Conservation (phyloP, 2,329 filamentous ascomycete species). For the Dichotomopilus funicola region DNA sequence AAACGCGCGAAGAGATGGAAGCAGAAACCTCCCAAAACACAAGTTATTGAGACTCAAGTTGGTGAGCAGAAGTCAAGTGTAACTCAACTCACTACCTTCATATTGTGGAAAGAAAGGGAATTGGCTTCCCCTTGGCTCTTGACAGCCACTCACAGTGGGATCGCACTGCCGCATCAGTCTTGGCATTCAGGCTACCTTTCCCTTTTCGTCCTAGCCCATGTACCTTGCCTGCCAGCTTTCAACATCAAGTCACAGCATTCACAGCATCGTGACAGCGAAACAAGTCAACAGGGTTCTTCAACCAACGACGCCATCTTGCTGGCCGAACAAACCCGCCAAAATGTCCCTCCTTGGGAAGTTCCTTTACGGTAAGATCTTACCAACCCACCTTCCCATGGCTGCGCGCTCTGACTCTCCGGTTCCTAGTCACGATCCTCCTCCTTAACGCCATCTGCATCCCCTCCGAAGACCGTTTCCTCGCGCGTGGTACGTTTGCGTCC, state of each 20-base stretch:
- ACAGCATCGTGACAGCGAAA: background rate
- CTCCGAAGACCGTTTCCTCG: conserved; percentile 71
- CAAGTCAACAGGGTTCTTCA: background rate
- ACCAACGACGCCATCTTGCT: background rate
- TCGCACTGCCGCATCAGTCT: too few species aligned
- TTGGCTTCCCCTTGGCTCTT: too few species aligned
- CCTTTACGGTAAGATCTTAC: conserved; percentile 25
- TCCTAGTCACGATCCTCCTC: conserved; percentile 70
- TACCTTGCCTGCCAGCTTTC: conserved; percentile 10
- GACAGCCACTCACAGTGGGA: too few species aligned
- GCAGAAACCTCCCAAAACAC: too few species aligned
- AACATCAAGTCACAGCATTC: conserved; percentile 2
- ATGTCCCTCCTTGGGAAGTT: conserved; percentile 30
- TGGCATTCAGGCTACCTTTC: background rate
- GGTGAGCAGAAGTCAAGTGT: too few species aligned
- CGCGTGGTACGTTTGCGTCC: conserved; percentile 54
- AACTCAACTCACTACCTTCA: too few species aligned
- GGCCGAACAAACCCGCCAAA: conserved; percentile 7
- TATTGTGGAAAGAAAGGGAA: too few species aligned
- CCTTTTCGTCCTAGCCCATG: background rate
- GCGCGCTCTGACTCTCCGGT: background rate
- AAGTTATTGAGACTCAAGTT: too few species aligned
- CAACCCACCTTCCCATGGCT: background rate
- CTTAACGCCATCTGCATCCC: conserved; percentile 78
- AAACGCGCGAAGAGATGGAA: too few species aligned